phyloP scores from a whole-genome alignment of 1,284 basidiomycete species.

The Boletellus dicymbophilus region DNA sequence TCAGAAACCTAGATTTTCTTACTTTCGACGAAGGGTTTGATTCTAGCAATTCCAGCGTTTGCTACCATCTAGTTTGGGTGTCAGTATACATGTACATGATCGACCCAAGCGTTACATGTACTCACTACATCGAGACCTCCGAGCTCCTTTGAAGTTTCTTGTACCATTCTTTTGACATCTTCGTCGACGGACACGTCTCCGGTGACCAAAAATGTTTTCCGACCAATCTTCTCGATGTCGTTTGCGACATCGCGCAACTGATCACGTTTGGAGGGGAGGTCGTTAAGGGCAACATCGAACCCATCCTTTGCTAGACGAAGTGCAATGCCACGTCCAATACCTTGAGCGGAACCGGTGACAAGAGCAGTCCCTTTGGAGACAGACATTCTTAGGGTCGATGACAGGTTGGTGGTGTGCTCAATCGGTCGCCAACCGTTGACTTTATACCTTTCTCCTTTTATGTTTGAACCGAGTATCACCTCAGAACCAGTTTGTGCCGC shows the following conservation, averaged over 20 bases:
- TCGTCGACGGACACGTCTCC: not conserved
- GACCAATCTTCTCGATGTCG: not conserved
- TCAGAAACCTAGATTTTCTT: no score
- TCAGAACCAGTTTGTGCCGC: no score
- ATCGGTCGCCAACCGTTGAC: not conserved
- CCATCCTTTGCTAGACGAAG: constrained; percentile 18
- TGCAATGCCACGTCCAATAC: constrained; percentile 11
- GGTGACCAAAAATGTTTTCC: not conserved
- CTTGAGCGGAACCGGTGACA: constrained; percentile 15
- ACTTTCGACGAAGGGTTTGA: not conserved
- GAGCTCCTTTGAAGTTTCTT: not conserved
- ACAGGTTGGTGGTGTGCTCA: not conserved
- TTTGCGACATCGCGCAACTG: not conserved
- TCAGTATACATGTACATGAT: no score
- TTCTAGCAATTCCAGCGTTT: not conserved
- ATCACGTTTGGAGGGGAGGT: constrained; percentile 6
- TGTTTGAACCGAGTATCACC: no score
- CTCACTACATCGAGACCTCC: not conserved
- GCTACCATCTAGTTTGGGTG: not conserved
- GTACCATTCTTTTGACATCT: not conserved
- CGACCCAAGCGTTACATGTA: no score
- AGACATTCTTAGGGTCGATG: constrained; percentile 1
- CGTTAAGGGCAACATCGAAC: constrained; percentile 14
- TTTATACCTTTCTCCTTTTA: no score
- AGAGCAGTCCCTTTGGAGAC: constrained; percentile 9